A percentile compares a stretch with the other conserved stretches of the same genome.
Conservation (phyloP, 306 rosid genomes). For the Begonia loranthoides region DNA sequence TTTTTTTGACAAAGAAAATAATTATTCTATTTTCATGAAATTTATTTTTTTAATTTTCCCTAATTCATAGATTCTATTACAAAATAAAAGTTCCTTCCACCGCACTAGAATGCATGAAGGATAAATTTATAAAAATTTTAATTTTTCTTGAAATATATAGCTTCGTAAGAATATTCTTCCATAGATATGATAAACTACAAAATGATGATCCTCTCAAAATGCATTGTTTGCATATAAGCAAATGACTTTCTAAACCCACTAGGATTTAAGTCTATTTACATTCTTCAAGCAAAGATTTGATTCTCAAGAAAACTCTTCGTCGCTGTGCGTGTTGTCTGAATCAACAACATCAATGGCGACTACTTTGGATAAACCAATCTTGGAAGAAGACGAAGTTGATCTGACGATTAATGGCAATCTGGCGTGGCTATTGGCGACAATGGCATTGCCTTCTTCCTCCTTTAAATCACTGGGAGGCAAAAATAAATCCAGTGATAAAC, state of each 20-base stretch:
- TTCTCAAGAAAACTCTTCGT: conserved; percentile 19
- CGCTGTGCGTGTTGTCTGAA: conserved; percentile 27
- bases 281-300: too few relatives aligned
- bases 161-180: background rate
- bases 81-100: too few relatives aligned
- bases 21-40: too few relatives aligned
- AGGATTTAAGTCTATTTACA: conserved; percentile 8
- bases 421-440: conserved; percentile 7
- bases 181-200: background rate
- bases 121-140: too few relatives aligned
- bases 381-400: conserved; percentile 28
- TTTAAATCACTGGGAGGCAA: conserved; percentile 73
- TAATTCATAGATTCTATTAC: too few relatives aligned
- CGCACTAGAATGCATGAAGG: too few relatives aligned
- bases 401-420: conserved; percentile 46
- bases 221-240: background rate
- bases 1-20: too few relatives aligned
- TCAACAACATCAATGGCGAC: conserved; percentile 54
- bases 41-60: too few relatives aligned
- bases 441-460: conserved; percentile 27
- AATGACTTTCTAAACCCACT: background rate
- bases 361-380: conserved; percentile 53
- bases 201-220: background rate
- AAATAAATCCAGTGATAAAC: conserved; percentile 70
- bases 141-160: too few relatives aligned